Base-by-base conservation (phyloP, 495 filamentous ascomycete species). In the Xanthoparmelia taractica region DNA sequence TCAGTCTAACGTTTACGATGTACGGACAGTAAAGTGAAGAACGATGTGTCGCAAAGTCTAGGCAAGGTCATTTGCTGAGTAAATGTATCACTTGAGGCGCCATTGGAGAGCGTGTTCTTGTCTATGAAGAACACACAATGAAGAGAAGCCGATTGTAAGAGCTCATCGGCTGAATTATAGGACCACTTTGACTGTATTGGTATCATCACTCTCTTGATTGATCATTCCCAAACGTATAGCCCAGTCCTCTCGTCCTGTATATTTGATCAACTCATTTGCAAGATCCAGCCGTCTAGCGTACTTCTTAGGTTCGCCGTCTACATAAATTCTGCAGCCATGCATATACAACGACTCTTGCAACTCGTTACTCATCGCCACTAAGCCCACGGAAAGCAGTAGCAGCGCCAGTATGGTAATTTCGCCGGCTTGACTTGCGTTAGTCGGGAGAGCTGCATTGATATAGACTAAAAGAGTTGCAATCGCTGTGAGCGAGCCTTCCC, bases 381-480 rank as follows among this genome's bases (percentile, higher is more conserved):
- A 60, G 0, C 69, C 80, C 1, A 75, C 80, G 23, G 78, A 81
- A 3, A 71, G 36, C 10, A 85, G 66, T 54, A 86, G 68, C 65
- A 85, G 69, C 0, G 68, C 66, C 58, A 84, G 71, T 60, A 83
- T 70, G 33, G 82, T 71, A 36, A 82, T 66, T 41, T 78, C 77
- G 2, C 82, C 79, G 7, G 69, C 70, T 63, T 78, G 73, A 8
- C 72, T 73, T 48, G 79, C 73, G 63, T 86, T 86, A 7, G 76
- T 78, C 13, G 75, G 75, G 8, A 85, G 67, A 7, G 76, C 76
- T 4, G 79, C 83, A 11, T 77, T 77, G 13, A 80, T 31, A 68
- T 82, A 87, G 13, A 86, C 80, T 57, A 82, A 70, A 23, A 86
- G 48, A 50, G 81, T 86, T 2, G 82, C 77, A 2, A 72, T 57